Conservation (phyloP, 768 basidiomycete genomes). For the Clathrus columnatus region DNA sequence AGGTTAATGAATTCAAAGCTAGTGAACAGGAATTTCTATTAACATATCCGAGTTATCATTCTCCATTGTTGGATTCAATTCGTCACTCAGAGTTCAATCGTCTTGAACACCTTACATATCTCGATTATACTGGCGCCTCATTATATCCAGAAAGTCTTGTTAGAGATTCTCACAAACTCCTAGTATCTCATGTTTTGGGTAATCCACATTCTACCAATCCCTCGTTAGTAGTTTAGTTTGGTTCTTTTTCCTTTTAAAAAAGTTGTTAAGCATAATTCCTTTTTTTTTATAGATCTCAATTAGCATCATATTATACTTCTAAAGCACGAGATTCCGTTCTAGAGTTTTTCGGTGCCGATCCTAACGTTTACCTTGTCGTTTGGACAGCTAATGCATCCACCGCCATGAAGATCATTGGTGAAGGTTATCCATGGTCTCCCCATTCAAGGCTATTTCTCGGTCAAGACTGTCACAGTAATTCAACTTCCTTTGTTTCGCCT, state of each 20-base stretch:
- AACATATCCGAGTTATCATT: conserved; percentile 48
- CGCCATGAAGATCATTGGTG: conserved; percentile 75
- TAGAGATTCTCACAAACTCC: conserved; percentile 58
- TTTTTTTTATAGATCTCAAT: conserved; percentile 45
- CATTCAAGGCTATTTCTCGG: conserved; percentile 59
- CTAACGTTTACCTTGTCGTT: conserved; percentile 63
- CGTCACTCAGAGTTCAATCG: conserved; percentile 54
- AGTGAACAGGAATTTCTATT: conserved; percentile 29
- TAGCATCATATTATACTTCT: conserved; percentile 56
- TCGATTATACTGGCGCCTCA: conserved; percentile 82
- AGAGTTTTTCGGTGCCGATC: conserved; percentile 66
- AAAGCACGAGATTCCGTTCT: conserved; percentile 69
- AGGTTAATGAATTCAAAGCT: background rate
- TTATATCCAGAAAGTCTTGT: conserved; percentile 75
- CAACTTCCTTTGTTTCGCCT: background rate
- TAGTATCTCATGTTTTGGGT: conserved; percentile 58
- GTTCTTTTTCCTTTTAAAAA: conserved; percentile 1
- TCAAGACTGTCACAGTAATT: conserved; percentile 52
- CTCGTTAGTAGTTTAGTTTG: conserved; percentile 37
- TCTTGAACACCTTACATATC: conserved; percentile 65
- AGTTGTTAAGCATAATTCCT: conserved; percentile 12
- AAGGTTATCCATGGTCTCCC: conserved; percentile 61
- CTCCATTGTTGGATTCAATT: conserved; percentile 64
- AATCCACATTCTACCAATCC: conserved; percentile 82
- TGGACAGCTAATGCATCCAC: conserved; percentile 77